Evolutionary conservation across 2,329 filamentous ascomycete species (phyloP).

Genomic region (Tolypocladium ophioglossoides): DNA sequence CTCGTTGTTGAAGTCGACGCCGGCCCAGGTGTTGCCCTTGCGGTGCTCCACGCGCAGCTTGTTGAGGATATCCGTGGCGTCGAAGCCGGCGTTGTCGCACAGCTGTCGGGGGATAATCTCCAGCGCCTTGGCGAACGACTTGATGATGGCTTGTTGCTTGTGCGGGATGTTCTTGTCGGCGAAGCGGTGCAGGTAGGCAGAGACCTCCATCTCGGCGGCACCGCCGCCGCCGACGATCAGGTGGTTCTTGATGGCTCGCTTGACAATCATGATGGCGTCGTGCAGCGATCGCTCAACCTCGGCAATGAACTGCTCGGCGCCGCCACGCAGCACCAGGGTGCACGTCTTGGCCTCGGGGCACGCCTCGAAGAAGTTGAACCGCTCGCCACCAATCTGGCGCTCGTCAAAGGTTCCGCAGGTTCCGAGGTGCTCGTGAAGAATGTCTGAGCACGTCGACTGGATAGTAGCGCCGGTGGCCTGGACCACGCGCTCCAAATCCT

Average conservation of each 20-base stretch:
- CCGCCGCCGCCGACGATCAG: slow-evolving; percentile 93
- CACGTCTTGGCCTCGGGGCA: slow-evolving; percentile 95
- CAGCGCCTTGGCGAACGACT: slow-evolving; percentile 92
- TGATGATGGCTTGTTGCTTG: slow-evolving; percentile 97
- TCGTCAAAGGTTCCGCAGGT: slow-evolving; percentile 88
- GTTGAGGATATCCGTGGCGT: slow-evolving; percentile 96
- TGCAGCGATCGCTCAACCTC: slow-evolving; percentile 96
- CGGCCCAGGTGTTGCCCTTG: slow-evolving; percentile 86
- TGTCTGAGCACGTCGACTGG: slow-evolving; percentile 95
- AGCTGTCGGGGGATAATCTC: slow-evolving; percentile 95
- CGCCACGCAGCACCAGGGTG: slow-evolving; percentile 87
- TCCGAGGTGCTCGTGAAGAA: slow-evolving; percentile 78
- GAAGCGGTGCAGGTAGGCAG: slow-evolving; percentile 82
- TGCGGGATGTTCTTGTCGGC: slow-evolving; percentile 86
- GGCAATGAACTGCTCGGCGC: slow-evolving; percentile 97
- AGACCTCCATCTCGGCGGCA: slow-evolving; percentile 93
- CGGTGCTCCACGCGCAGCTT: slow-evolving; percentile 91
- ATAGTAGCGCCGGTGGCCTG: slow-evolving; percentile 86
- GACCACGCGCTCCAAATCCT: slow-evolving; percentile 93
- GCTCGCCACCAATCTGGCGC: slow-evolving; percentile 91
- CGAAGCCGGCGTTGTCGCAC: slow-evolving; percentile 97
- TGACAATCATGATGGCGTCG: slow-evolving; percentile 99
- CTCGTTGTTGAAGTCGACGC: slow-evolving; percentile 89
- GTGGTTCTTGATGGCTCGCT: slow-evolving; percentile 91
- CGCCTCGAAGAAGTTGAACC: slow-evolving; percentile 97